Conservation (phyloP, 495 filamentous ascomycete species). For the Paragyromitra xinjiangensis region DNA sequence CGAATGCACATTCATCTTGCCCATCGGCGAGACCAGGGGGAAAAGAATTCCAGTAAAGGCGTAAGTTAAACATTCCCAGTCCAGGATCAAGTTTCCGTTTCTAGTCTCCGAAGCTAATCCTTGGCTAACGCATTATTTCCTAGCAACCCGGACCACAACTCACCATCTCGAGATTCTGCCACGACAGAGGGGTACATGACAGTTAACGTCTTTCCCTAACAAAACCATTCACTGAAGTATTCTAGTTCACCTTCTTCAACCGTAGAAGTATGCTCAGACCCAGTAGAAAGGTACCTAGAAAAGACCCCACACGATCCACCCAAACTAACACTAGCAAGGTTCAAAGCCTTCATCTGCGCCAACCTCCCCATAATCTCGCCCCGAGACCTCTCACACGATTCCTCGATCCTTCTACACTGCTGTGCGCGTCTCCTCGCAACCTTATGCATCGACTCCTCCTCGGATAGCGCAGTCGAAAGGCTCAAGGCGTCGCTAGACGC, state of each 20-base stretch:
- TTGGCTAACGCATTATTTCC: conserved; percentile 11
- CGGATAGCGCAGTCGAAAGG: conserved; percentile 16
- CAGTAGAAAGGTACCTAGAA: conserved; percentile 38
- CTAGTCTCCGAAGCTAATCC: background rate
- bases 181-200: conserved; percentile 41
- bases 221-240: background rate
- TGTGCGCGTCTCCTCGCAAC: conserved; percentile 43
- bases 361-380: conserved; percentile 48
- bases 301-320: background rate
- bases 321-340: conserved; percentile 26
- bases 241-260: conserved; percentile 31
- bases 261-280: conserved; percentile 30
- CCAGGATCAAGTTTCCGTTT: conserved; percentile 3
- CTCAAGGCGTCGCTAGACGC: conserved; percentile 44
- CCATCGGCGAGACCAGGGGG: conserved; percentile 46
- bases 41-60: conserved; percentile 38
- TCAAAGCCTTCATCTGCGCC: conserved; percentile 40
- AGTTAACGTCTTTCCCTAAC: background rate
- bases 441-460: conserved; percentile 31
- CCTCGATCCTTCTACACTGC: conserved; percentile 47
- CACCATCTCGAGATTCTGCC: conserved; percentile 39
- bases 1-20: conserved; percentile 49
- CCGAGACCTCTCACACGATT: conserved; percentile 42
- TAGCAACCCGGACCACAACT: conserved; percentile 42
- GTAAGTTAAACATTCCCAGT: conserved; percentile 13